A percentile compares a stretch with the other conserved stretches of the same genome.
Evolutionary conservation across 805 yeast species (phyloP).

Genomic region (Teunomyces kruisii): DNA sequence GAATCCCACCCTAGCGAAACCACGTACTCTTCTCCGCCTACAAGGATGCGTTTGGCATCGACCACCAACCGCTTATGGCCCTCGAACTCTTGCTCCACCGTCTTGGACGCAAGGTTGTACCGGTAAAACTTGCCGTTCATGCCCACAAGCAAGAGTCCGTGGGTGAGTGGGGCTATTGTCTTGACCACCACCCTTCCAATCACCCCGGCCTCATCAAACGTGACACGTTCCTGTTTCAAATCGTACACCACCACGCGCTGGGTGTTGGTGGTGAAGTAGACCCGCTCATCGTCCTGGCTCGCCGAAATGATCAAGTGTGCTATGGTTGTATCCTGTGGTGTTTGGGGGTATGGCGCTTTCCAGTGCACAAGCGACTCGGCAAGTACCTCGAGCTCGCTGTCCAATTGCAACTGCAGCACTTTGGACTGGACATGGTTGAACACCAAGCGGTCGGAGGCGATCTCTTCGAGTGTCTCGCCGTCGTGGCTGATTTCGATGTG

Average conservation of each 20-base stretch:
- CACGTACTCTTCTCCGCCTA: slow-evolving; percentile 31
- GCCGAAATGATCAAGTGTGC: slow-evolving; percentile 27
- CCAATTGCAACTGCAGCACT: slow-evolving; percentile 7
- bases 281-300: slow-evolving; percentile 6
- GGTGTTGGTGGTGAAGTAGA: slow-evolving; percentile 9
- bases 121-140: slow-evolving; percentile 48
- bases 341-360: slow-evolving; percentile 32
- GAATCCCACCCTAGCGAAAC: slow-evolving; percentile 64
- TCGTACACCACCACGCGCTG: slow-evolving; percentile 18
- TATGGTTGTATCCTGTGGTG: slow-evolving; percentile 9
- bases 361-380: slow-evolving; percentile 18
- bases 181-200: slow-evolving; percentile 33
- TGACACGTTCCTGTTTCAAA: slow-evolving; percentile 10
- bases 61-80: slow-evolving; percentile 38
- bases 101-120: slow-evolving; percentile 4
- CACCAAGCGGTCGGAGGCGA: slow-evolving; percentile 37
- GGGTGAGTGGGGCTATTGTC: slow-evolving; percentile 23
- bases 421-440: slow-evolving; percentile 18
- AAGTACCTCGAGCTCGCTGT: slow-evolving; percentile 1
- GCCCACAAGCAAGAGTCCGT: slow-evolving; percentile 42
- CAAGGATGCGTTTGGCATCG: slow-evolving; percentile 28
- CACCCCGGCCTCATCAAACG: slow-evolving; percentile 1
- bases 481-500: slow-evolving; percentile 12
- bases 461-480: slow-evolving; percentile 33
- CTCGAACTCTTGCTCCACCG: slow-evolving; percentile 14